phyloP scores from a whole-genome alignment of 2,329 filamentous ascomycete species.

The Trichoderma sp. region DNA sequence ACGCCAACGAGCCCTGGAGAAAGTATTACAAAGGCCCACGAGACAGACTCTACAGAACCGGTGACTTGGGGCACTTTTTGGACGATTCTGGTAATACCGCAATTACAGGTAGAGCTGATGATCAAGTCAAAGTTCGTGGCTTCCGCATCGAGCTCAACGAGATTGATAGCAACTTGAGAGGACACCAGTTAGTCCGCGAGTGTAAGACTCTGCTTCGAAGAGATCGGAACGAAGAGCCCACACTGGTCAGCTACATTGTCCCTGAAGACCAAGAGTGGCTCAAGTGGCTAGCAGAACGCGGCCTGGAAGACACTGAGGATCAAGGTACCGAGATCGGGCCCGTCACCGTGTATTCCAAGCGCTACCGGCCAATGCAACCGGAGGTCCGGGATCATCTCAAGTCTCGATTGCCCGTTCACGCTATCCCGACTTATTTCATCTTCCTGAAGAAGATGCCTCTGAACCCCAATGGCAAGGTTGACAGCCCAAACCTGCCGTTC shows the following conservation, averaged over 20 bases:
- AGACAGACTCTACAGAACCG: conserved; percentile 84
- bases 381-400: conserved; percentile 67
- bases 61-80: conserved; percentile 79
- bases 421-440: conserved; percentile 40
- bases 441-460: conserved; percentile 52
- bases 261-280: conserved; percentile 75
- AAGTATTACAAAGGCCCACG: conserved; percentile 76
- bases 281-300: conserved; percentile 52
- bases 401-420: conserved; percentile 50
- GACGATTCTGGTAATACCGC: conserved; percentile 64
- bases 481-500: conserved; percentile 76
- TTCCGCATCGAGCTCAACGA: conserved; percentile 95
- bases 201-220: conserved; percentile 75
- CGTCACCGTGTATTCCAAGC: conserved; percentile 45
- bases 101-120: conserved; percentile 78
- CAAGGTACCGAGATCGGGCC: conserved; percentile 50
- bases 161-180: conserved; percentile 81
- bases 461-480: conserved; percentile 76
- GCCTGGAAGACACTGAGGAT: conserved; percentile 57
- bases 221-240: conserved; percentile 64
- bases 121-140: conserved; percentile 93
- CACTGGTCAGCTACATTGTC: conserved; percentile 84
- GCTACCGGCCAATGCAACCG: conserved; percentile 48
- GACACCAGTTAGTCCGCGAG: conserved; percentile 75
- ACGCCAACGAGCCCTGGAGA: conserved; percentile 71